Evolutionary conservation across 2,329 filamentous ascomycete species (phyloP).

Genomic region (Xenosphaeropsis pyriputrescens): DNA sequence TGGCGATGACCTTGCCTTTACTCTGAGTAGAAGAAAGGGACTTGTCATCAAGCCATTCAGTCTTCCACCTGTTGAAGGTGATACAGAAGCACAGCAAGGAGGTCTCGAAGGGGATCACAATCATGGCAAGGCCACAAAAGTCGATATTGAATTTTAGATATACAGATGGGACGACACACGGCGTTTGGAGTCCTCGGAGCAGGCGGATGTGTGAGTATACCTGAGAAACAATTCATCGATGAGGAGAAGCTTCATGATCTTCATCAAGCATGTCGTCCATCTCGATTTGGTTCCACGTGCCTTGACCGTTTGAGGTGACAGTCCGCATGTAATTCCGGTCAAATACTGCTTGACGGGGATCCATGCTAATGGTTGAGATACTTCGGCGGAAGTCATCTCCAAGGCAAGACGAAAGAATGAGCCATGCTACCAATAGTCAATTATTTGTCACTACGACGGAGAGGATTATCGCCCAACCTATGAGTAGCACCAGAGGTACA

Average conservation of each 20-base stretch:
- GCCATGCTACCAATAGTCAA: slow-evolving; percentile 11
- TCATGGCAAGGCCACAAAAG: slow-evolving; percentile 13
- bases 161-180: slow-evolving; percentile 1
- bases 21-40: slow-evolving; percentile 63
- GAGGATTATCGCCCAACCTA: not conserved
- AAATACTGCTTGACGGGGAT: slow-evolving; percentile 15
- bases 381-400: slow-evolving; percentile 15
- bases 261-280: slow-evolving; percentile 19
- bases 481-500: not conserved
- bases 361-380: slow-evolving; percentile 9
- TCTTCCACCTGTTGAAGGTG: slow-evolving; percentile 73
- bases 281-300: slow-evolving; percentile 19
- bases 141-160: slow-evolving; percentile 17
- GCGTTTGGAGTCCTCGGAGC: slow-evolving; percentile 2
- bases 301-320: slow-evolving; percentile 16
- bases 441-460: not conserved
- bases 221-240: slow-evolving; percentile 3
- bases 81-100: slow-evolving; percentile 25
- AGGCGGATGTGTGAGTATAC: not conserved
- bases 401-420: slow-evolving; percentile 19
- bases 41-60: slow-evolving; percentile 81
- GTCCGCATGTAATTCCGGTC: slow-evolving; percentile 16
- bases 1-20: slow-evolving; percentile 83
- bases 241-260: slow-evolving; percentile 11
- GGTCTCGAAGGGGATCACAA: slow-evolving; percentile 14